Evolutionary conservation across 1,284 basidiomycete genomes (phyloP), one percentile per base, ranked within the genome.

Genomic region (Ganoderma lingzhi): DNA sequence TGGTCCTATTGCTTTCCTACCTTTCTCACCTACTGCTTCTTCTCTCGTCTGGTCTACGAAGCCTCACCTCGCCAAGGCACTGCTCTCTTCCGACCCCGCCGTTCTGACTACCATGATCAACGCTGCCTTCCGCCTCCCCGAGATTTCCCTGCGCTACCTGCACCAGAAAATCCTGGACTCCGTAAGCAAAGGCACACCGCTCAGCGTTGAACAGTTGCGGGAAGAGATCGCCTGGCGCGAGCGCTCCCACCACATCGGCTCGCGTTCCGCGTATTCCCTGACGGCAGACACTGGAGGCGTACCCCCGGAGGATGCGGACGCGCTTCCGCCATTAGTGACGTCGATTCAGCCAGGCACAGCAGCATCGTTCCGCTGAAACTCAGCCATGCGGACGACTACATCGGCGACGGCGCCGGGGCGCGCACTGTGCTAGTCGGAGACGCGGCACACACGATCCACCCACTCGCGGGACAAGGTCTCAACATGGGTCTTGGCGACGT

Each of bases 31-130:
- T 1, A 91, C 89, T 0, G 83, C 86, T 0, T 96, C 94, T 6
- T 97, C 97, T 1, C 86, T 99, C 68, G 98, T 99, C 5, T 99
- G 98, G 98, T 97, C 96, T 14, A 97, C 96, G 1, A 90, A 87
- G 66, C 96, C 96, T 0, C 77, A 84, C 9, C 85, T 97, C 6
- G 96, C 96, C 1, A 83, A 87, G 30, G 90, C 92, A 0, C 84
- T 99, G 58, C 91, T 92, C 58, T 84, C 88, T 15, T 85, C 91
- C 3, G 90, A 92, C 14, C 87, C 90, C 0, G 84, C 83, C 3
- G 88, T 94, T 19, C 82, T 99, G 32, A 84, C 87, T 1, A 82
- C 82, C 63, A 92, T 98, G 86, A 88, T 99, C 76, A 98, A 98
- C 77, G 95, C 94, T 6, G 96, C 95, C 2, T 99, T 97, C 84